Conservation (phyloP, 495 filamentous ascomycete genomes). For the Aspergillus diversus region DNA sequence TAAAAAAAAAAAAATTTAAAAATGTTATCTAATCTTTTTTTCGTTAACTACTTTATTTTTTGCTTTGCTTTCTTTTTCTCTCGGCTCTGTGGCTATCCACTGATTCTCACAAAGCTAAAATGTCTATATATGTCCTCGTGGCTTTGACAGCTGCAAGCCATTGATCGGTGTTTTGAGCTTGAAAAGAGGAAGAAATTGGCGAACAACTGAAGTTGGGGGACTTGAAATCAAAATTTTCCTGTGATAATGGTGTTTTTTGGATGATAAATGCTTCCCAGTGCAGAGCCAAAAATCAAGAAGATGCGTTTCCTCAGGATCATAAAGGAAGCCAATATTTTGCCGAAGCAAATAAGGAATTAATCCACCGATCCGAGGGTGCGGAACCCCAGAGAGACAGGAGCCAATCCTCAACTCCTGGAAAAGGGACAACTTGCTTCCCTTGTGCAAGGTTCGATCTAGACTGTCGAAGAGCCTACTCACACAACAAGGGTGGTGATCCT, state of each 20-base stretch:
- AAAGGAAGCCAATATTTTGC: constrained; percentile 12
- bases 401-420: background rate
- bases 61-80: background rate
- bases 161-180: background rate
- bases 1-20: background rate
- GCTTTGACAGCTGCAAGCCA: constrained; percentile 19
- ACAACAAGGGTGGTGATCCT: constrained; percentile 18
- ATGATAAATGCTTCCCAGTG: background rate
- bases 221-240: background rate
- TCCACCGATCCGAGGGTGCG: constrained; percentile 4
- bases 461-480: background rate
- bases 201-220: background rate
- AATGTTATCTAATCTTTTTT: background rate
- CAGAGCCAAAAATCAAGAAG: background rate
- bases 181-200: background rate
- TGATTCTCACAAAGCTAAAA: background rate
- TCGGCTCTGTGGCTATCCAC: background rate
- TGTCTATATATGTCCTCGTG: constrained; percentile 8
- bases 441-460: constrained; percentile 9
- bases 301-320: background rate
- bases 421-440: background rate
- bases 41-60: background rate
- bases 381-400: constrained; percentile 3
- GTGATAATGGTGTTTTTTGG: background rate
- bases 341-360: constrained; percentile 9